These are phyloP conservation scores for Triglochin maritima DNA, from an alignment of 106 monocot genomes.

Conservation along the genomic window DNA sequence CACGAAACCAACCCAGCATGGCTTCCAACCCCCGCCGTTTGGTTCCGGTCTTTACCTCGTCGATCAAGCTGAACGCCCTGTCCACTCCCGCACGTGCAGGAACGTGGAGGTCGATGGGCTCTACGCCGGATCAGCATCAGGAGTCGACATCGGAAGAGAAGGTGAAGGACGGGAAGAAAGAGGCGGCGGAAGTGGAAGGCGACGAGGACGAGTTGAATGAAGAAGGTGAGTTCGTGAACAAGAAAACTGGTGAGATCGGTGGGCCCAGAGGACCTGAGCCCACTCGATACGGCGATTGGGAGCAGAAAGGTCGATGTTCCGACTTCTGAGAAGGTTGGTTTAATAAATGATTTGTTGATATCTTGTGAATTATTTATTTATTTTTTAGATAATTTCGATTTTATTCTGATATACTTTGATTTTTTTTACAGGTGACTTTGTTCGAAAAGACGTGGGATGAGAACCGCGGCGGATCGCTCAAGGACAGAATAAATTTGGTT, in stretches of 20 bases:
- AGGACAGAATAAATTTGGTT: not conserved
- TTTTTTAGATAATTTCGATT: not conserved
- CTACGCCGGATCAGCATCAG: not conserved
- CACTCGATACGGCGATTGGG: conserved; percentile 82
- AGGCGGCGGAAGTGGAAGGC: not conserved
- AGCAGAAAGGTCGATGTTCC: conserved; percentile 60
- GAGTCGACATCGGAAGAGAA: not conserved
- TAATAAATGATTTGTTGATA: not conserved
- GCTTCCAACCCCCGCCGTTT: conserved; percentile 2
- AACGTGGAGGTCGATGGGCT: not conserved
- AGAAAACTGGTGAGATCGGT: conserved; percentile 57
- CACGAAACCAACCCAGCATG: not conserved
- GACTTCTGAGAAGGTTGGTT: conserved; percentile 45
- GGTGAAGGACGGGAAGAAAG: not conserved
- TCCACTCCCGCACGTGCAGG: not conserved
- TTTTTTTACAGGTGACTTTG: not conserved
- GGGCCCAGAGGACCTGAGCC: conserved; percentile 86
- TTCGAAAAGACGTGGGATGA: not conserved
- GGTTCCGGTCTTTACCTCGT: not conserved
- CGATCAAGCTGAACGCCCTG: not conserved
- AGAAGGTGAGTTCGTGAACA: conserved; percentile 41
- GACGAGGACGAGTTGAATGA: conserved; percentile 18
- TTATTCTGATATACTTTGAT: not conserved
- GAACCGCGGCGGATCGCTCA: no score
- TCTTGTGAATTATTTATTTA: no score